phyloP scores from a whole-genome alignment of 306 rosid genomes.

The Mimosa pudica region DNA sequence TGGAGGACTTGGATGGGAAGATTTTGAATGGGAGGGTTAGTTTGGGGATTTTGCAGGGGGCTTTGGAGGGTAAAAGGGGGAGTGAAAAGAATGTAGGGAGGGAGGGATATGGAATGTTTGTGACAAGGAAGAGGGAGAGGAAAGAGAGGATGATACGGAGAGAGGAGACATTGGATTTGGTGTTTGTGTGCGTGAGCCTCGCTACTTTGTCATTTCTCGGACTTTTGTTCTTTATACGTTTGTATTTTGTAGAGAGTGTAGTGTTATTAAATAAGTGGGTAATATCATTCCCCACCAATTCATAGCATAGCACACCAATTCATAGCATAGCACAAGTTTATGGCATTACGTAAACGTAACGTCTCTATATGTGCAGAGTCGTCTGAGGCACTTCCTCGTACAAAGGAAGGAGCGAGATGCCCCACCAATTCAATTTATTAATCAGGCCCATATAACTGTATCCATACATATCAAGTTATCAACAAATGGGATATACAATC shows the following conservation, averaged over 20 bases:
- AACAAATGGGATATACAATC: too few relatives aligned
- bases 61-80: slow-evolving; percentile 51
- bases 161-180: slow-evolving; percentile 61
- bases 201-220: slow-evolving; percentile 37
- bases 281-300: too few relatives aligned
- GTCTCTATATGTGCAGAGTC: too few relatives aligned
- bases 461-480: too few relatives aligned
- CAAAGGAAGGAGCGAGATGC: background rate
- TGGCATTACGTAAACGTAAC: too few relatives aligned
- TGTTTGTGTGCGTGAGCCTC: slow-evolving; percentile 53
- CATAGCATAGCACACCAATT: too few relatives aligned
- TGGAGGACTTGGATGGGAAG: slow-evolving; percentile 78
- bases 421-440: background rate
- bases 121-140: slow-evolving; percentile 49
- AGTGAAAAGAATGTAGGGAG: slow-evolving; percentile 12
- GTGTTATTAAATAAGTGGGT: too few relatives aligned
- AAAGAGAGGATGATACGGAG: slow-evolving; percentile 49
- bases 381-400: background rate
- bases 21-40: slow-evolving; percentile 64
- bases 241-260: too few relatives aligned
- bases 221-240: background rate
- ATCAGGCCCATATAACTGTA: background rate
- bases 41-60: slow-evolving; percentile 61
- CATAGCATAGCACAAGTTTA: too few relatives aligned
- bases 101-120: slow-evolving; percentile 40